phyloP scores from a whole-genome alignment of 495 filamentous ascomycete species.

The Annulohypoxylon stygium region DNA sequence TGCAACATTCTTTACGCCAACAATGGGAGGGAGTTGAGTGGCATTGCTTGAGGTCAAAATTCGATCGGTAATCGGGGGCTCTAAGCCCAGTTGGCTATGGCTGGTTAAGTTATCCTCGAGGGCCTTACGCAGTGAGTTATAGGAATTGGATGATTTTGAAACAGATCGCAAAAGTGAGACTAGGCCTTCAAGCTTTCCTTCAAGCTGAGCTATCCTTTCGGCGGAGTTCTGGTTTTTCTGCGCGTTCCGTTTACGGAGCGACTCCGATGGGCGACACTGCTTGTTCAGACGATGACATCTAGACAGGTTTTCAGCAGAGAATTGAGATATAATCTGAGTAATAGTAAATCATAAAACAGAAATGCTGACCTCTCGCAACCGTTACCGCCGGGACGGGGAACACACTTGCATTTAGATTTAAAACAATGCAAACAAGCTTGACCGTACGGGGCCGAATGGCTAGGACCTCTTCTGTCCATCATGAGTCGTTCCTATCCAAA shows the following conservation, averaged over 20 bases:
- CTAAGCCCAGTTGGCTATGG: constrained; percentile 3
- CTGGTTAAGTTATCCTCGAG: constrained; percentile 11
- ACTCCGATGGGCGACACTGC: constrained; percentile 57
- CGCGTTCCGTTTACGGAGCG: constrained; percentile 54
- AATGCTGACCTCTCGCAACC: constrained; percentile 60
- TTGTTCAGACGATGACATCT: constrained; percentile 65
- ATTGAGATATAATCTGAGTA: neutral
- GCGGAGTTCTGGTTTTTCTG: constrained; percentile 41
- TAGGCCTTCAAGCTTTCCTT: constrained; percentile 66
- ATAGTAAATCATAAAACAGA: neutral
- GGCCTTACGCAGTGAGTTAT: constrained; percentile 2
- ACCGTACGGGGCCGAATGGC: constrained; percentile 49
- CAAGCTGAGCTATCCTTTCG: constrained; percentile 58
- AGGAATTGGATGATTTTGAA: constrained; percentile 16
- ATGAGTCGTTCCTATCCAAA: neutral
- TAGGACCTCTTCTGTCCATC: constrained; percentile 14
- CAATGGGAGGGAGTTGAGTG: neutral
- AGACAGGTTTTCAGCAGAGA: neutral
- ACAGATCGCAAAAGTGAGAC: constrained; percentile 58
- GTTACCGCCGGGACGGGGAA: constrained; percentile 48
- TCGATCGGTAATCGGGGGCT: neutral
- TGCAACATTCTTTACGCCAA: neutral
- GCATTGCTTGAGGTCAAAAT: constrained; percentile 3
- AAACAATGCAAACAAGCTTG: constrained; percentile 62
- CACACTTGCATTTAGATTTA: constrained; percentile 62